Percentiles rank a stretch among this genome's conserved stretches.
Conservation (phyloP, 495 filamentous ascomycete species). For the Barbatosphaeria neglecta region DNA sequence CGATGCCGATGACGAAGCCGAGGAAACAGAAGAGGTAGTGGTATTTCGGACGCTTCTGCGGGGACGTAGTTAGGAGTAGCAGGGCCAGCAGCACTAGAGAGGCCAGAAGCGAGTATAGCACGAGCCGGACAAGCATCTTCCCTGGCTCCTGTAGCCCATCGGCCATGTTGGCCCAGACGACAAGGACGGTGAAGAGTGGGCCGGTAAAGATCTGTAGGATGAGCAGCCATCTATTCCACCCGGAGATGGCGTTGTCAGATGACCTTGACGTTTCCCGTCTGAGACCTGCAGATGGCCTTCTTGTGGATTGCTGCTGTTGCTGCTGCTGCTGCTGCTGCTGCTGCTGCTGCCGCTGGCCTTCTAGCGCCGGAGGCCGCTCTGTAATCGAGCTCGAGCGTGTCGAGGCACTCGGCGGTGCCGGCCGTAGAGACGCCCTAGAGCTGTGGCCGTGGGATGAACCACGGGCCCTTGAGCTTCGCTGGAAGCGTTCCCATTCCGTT, state of each 20-base stretch:
- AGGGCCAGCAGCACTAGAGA: conserved; percentile 53
- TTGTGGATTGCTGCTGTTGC: no score
- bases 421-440: not conserved
- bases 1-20: conserved; percentile 83
- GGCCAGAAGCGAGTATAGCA: conserved; percentile 56
- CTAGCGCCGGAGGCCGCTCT: no score
- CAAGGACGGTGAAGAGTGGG: conserved; percentile 68
- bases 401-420: not conserved
- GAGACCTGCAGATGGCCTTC: not conserved
- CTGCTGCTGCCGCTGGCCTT: no score
- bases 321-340: no score
- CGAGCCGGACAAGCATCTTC: conserved; percentile 42
- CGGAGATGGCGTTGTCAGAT: conserved; percentile 24
- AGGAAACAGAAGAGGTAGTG: conserved; percentile 70
- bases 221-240: conserved; percentile 88
- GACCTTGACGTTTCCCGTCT: conserved; percentile 11
- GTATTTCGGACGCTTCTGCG: conserved; percentile 47
- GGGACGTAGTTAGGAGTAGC: conserved; percentile 52
- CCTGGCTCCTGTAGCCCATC: conserved; percentile 32
- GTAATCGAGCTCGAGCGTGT: no score
- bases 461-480: conserved; percentile 29
- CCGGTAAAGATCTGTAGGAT: conserved; percentile 76
- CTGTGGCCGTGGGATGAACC: conserved; percentile 5
- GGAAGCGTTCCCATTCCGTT: conserved; percentile 43
- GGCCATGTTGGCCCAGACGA: conserved; percentile 61